Conservation (phyloP, 1,284 basidiomycete genomes). For the Fistulinella cinereoalba region DNA sequence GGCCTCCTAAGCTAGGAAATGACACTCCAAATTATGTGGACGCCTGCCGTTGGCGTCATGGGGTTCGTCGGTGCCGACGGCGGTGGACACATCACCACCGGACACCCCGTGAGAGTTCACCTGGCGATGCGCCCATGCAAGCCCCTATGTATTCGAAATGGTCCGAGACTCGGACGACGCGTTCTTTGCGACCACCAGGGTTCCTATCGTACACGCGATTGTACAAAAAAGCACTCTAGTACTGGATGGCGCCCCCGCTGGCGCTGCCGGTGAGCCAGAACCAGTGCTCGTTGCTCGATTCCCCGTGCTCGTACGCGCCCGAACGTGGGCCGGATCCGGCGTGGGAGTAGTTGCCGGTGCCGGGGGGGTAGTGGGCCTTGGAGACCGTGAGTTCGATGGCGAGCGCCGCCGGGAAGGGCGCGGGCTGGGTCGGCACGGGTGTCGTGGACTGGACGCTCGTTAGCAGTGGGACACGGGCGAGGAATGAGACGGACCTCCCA, state of each 20-base stretch:
- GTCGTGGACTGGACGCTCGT: constrained; percentile 15
- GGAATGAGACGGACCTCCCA: constrained; percentile 49
- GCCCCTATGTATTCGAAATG: too few relatives aligned
- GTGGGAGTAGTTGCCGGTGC: constrained; percentile 13
- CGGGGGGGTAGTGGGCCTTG: constrained; percentile 12
- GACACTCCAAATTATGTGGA: too few relatives aligned
- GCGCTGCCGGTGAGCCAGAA: constrained; percentile 22
- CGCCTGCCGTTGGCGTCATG: too few relatives aligned
- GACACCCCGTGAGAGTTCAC: too few relatives aligned
- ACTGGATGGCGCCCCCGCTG: constrained; percentile 4
- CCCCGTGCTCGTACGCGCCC: constrained; percentile 20
- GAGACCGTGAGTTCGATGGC: constrained; percentile 17
- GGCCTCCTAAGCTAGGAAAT: too few relatives aligned
- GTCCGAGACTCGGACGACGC: too few relatives aligned
- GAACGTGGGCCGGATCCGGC: constrained; percentile 19
- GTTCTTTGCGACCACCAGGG: too few relatives aligned
- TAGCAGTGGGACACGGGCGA: background rate
- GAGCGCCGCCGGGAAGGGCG: constrained; percentile 5
- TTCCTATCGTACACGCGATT: background rate
- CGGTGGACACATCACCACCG: too few relatives aligned
- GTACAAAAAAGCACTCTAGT: too few relatives aligned
- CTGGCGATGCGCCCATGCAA: too few relatives aligned
- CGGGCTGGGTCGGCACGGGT: constrained; percentile 8
- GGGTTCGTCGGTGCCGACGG: too few relatives aligned
- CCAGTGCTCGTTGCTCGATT: constrained; percentile 24